A percentile compares a stretch with the other conserved stretches of the same genome.
These are phyloP conservation scores for Polytrichum commune DNA, from an alignment of 225 moss, liverwort and hornwort species.

Conservation along the genomic window DNA sequence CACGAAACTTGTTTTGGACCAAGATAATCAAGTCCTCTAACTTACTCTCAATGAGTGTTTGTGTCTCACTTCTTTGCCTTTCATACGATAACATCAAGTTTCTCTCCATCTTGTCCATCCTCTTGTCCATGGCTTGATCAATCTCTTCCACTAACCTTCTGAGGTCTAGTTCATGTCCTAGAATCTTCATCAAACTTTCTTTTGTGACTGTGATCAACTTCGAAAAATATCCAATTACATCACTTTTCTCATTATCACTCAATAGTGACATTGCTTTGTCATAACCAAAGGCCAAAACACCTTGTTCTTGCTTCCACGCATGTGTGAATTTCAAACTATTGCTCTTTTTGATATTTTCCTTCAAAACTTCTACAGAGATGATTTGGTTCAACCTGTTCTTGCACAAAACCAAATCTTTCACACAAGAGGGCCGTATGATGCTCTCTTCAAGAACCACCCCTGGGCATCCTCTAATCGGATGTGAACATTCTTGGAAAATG, in stretches of 20 bases:
- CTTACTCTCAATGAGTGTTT: no score
- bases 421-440: neutral
- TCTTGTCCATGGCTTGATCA: no score
- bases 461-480: neutral
- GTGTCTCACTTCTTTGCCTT: no score
- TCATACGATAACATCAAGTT: no score
- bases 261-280: neutral
- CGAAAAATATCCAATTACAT: no score
- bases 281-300: neutral
- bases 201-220: no score
- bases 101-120: no score
- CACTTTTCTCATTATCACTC: neutral
- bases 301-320: neutral
- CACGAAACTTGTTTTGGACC: no score
- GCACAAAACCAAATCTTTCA: neutral
- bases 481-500: neutral
- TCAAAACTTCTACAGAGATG: neutral
- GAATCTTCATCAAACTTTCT: no score
- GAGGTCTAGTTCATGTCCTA: rapidly evolving
- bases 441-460: neutral
- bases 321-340: neutral
- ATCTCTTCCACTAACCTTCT: no score
- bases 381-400: conserved; percentile 8
- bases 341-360: neutral
- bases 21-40: no score